A percentile compares a stretch with the other conserved stretches of the same genome.
Evolutionary conservation across 495 filamentous ascomycete species (phyloP).

Genomic region (Mytilinidion resinicola): DNA sequence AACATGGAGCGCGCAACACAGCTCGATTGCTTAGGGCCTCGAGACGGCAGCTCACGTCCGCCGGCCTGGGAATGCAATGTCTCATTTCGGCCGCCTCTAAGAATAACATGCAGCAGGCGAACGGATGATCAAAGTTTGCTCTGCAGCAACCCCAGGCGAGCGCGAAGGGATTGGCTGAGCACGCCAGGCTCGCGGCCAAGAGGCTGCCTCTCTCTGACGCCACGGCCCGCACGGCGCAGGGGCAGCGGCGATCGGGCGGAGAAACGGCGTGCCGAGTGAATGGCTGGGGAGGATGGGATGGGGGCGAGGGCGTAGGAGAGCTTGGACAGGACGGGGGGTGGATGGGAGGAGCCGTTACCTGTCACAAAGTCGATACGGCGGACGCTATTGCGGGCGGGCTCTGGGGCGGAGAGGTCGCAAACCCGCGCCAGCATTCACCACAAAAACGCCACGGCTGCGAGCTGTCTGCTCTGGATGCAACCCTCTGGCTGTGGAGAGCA

Average conservation of each 20-base stretch:
- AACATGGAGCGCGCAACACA: slow-evolving; percentile 28
- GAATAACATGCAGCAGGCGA: slow-evolving; percentile 26
- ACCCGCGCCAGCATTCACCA: not conserved
- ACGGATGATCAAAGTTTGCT: slow-evolving; percentile 27
- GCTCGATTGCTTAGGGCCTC: slow-evolving; percentile 16
- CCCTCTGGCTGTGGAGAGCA: slow-evolving; percentile 9
- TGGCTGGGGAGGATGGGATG: not conserved
- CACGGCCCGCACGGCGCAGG: slow-evolving; percentile 9
- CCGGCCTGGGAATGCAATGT: slow-evolving; percentile 24
- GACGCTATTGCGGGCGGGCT: not conserved
- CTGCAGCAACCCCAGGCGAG: not conserved
- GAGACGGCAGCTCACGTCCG: slow-evolving; percentile 25
- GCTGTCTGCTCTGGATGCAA: slow-evolving; percentile 13
- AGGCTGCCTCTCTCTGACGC: slow-evolving; percentile 4
- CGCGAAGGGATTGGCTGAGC: not conserved
- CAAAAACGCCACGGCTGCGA: not conserved
- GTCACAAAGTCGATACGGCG: slow-evolving; percentile 12
- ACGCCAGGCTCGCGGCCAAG: not conserved
- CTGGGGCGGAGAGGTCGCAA: not conserved
- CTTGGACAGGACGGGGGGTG: not conserved
- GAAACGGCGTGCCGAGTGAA: too few relatives aligned
- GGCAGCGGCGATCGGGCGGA: too few relatives aligned
- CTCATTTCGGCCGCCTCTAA: slow-evolving; percentile 23
- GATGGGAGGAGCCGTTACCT: slow-evolving; percentile 12
- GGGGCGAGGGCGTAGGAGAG: not conserved